Evolutionary conservation across 2,329 filamentous ascomycete species (phyloP), one percentile per base, ranked within the genome.

Genomic region (Epicoccum nigrum): DNA sequence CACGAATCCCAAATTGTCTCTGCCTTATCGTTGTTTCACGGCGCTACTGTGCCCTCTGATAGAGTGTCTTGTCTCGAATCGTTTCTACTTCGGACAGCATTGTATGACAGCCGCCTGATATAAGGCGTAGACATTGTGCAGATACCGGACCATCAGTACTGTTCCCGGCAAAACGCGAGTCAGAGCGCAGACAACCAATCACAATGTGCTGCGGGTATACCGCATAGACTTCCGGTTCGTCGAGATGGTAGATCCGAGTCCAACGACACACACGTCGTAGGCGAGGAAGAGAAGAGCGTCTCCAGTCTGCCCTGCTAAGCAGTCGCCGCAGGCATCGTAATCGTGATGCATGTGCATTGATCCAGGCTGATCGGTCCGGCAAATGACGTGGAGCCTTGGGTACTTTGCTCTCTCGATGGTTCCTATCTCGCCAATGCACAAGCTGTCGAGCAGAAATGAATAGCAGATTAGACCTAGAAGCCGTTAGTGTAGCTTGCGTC

Each of bases 21-120:
- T 65, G 60, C 69, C 69, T 74, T 74, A 74, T 74, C 71, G 64
- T 62, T 56, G 68, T 73, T 68, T 61, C 69, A 73, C 64, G 54
- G 46, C 58, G 51, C 54, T 51, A 58, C 49, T 44, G 45, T 45
- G 51, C 57, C 63, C 52, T 58, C 53, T 59, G 67, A 69, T 69
- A 67, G 64, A 68, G 55, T 53, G 46, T 46, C 50, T 43, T 41
- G 45, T 41, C 60, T 56, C 56, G 45, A 59, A 34, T 51, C 21
- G 21, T 40, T 45, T 47, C 49, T 58, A 56, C 45, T 41, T 55
- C 46, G 34, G 59, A 64, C 62, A 62, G 23, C 46, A 62, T 48
- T 20, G 52, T 60, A 64, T 67, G 60, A 64, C 57, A 55, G 59
- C 48, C 58, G 47, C 28, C 39, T 56, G 39, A 49, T 54, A 56